phyloP scores from a whole-genome alignment of 345 rosid species.

The Salix viminalis region DNA sequence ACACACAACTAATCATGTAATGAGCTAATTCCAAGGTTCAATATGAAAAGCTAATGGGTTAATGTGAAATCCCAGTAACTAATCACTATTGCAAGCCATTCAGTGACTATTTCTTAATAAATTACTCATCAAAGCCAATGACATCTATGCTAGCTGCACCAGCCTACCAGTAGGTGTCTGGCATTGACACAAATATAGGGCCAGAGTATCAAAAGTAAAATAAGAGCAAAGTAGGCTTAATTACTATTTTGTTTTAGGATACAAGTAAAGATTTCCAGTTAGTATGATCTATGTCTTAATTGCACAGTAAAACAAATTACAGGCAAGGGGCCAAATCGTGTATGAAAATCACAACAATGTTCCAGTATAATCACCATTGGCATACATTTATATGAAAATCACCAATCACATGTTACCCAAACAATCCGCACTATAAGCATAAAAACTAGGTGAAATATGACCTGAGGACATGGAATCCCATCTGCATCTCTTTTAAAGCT shows the following conservation, averaged over 20 bases:
- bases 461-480: slow-evolving; percentile 55
- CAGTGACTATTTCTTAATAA: too few species aligned
- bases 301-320: not conserved
- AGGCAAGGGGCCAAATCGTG: too few species aligned
- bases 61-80: too few species aligned
- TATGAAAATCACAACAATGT: not conserved
- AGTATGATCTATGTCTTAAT: not conserved
- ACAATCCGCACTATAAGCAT: not conserved
- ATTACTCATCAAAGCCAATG: not conserved
- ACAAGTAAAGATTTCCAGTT: not conserved
- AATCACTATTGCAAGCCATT: too few species aligned
- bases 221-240: not conserved
- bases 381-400: not conserved
- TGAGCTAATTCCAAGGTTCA: too few species aligned
- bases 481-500: slow-evolving; percentile 35
- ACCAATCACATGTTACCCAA: not conserved
- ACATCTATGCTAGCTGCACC: not conserved
- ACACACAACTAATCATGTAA: too few species aligned
- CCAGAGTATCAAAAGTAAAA: not conserved
- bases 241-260: not conserved
- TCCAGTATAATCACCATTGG: not conserved
- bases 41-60: too few species aligned
- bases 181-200: not conserved
- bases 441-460: slow-evolving; percentile 19
- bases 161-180: not conserved